Conservation (phyloP, 108 stramenopile genomes). For the Seminavis robusta region DNA sequence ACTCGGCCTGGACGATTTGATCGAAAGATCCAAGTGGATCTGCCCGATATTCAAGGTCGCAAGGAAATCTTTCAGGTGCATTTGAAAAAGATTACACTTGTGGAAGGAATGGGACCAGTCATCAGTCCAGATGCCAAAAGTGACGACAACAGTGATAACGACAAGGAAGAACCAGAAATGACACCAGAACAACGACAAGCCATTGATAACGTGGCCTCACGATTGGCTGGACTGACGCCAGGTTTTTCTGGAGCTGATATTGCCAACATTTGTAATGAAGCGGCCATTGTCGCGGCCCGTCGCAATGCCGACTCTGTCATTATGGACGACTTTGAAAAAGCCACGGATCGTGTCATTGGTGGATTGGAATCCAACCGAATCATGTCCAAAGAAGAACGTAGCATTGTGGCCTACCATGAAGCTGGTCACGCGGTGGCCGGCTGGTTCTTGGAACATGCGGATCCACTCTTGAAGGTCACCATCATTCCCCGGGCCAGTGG, state of each 20-base stretch:
- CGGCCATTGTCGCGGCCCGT: slow-evolving; percentile 84
- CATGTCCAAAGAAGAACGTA: slow-evolving; percentile 52
- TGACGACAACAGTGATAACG: no score
- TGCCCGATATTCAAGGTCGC: slow-evolving; percentile 83
- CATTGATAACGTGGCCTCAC: slow-evolving; percentile 50
- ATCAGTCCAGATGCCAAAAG: no score
- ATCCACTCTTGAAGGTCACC: slow-evolving; percentile 89
- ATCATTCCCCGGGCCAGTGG: slow-evolving; percentile 89
- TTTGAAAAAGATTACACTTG: slow-evolving; percentile 66
- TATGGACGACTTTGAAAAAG: slow-evolving; percentile 84
- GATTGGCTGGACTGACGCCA: slow-evolving; percentile 78
- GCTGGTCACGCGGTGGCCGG: slow-evolving; percentile 87
- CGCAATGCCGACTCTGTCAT: slow-evolving; percentile 53
- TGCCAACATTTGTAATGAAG: slow-evolving; percentile 89
- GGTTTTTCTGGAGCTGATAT: slow-evolving; percentile 92
- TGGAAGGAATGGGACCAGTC: slow-evolving; percentile 33
- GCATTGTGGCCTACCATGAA: slow-evolving; percentile 90
- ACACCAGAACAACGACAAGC: no score
- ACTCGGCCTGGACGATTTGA: slow-evolving; percentile 94
- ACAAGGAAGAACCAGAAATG: no score
- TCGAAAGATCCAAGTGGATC: slow-evolving; percentile 83
- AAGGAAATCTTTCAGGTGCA: slow-evolving; percentile 84
- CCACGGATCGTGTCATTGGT: slow-evolving; percentile 91
- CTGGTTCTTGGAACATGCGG: slow-evolving; percentile 70
- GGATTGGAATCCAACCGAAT: slow-evolving; percentile 81